These are phyloP conservation scores for Botrytis deweyae DNA, from an alignment of 2,329 filamentous ascomycete genomes.

Conservation along the genomic window DNA sequence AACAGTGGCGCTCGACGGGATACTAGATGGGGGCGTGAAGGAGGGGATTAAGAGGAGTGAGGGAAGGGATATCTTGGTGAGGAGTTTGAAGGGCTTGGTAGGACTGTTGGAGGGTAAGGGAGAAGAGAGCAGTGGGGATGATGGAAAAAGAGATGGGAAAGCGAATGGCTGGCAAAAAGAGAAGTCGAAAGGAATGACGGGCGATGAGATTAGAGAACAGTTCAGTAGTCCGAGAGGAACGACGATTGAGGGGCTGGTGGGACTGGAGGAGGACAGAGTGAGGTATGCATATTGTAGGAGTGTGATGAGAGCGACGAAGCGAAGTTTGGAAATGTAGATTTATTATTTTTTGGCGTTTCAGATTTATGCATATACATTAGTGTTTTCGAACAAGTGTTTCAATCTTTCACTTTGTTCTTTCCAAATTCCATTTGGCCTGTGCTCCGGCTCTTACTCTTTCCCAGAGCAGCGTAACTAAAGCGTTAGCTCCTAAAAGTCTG, in stretches of 20 bases:
- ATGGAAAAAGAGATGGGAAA: neutral
- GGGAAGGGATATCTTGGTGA: slow-evolving; percentile 73
- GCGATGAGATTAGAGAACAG: slow-evolving; percentile 71
- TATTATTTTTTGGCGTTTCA: neutral
- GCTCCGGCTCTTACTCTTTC: neutral
- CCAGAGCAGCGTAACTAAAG: neutral
- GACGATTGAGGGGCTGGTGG: slow-evolving; percentile 71
- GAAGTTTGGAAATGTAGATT: slow-evolving; percentile 34
- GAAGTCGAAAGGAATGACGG: slow-evolving; percentile 61
- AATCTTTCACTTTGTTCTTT: neutral
- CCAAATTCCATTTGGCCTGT: neutral
- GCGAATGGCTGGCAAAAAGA: neutral
- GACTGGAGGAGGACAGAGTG: slow-evolving; percentile 71
- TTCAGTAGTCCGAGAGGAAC: slow-evolving; percentile 75
- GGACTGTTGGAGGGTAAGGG: slow-evolving; percentile 48
- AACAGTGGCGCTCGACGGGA: slow-evolving; percentile 71
- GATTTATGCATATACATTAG: neutral
- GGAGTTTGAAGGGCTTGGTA: slow-evolving; percentile 61
- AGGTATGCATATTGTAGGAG: slow-evolving; percentile 66
- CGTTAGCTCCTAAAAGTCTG: neutral
- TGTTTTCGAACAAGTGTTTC: neutral
- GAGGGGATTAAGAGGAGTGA: slow-evolving; percentile 74
- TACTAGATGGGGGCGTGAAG: slow-evolving; percentile 74
- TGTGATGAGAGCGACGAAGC: slow-evolving; percentile 64
- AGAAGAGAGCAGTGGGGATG: neutral